Conservation (phyloP, 163 green algal genomes). For the Prototheca stagnorum region DNA sequence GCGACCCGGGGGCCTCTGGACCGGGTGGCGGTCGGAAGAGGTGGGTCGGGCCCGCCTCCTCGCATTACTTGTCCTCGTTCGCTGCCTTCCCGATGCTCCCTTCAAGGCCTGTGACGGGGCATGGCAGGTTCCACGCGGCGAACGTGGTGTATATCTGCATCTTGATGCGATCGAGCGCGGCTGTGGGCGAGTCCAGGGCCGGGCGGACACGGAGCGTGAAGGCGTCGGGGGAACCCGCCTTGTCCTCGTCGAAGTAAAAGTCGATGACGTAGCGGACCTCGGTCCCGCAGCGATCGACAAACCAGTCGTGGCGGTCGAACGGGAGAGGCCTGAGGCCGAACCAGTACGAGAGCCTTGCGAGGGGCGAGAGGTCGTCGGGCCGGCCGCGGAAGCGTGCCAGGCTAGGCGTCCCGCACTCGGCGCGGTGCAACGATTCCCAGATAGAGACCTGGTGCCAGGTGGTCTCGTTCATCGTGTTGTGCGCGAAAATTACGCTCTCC, state of each 20-base stretch:
- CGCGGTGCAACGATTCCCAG: constrained; percentile 68
- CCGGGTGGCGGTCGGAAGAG: too few species aligned
- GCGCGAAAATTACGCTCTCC: constrained; percentile 67
- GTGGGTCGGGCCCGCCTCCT: too few species aligned
- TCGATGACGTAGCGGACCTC: constrained; percentile 96
- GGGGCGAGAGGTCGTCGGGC: constrained; percentile 73
- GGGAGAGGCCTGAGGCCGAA: constrained; percentile 52
- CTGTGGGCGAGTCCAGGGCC: constrained; percentile 56
- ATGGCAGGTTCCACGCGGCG: constrained; percentile 66
- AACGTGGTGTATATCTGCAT: constrained; percentile 80
- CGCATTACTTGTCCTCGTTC: too few species aligned
- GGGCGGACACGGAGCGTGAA: constrained; percentile 73
- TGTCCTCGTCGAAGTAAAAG: constrained; percentile 90
- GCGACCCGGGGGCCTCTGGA: too few species aligned
- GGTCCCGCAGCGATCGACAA: constrained; percentile 69
- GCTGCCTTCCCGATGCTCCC: too few species aligned
- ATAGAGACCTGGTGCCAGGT: constrained; percentile 61
- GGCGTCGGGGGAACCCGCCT: constrained; percentile 31
- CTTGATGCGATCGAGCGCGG: constrained; percentile 65
- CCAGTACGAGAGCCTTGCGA: constrained; percentile 48
- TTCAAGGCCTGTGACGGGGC: constrained; percentile 63
- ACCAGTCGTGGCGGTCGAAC: constrained; percentile 95
- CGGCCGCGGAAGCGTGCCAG: constrained; percentile 73
- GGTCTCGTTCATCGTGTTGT: constrained; percentile 89
- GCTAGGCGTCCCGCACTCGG: constrained; percentile 44